Base-by-base conservation (phyloP, 1,284 basidiomycete genomes). In the Trichosporon asahii region DNA sequence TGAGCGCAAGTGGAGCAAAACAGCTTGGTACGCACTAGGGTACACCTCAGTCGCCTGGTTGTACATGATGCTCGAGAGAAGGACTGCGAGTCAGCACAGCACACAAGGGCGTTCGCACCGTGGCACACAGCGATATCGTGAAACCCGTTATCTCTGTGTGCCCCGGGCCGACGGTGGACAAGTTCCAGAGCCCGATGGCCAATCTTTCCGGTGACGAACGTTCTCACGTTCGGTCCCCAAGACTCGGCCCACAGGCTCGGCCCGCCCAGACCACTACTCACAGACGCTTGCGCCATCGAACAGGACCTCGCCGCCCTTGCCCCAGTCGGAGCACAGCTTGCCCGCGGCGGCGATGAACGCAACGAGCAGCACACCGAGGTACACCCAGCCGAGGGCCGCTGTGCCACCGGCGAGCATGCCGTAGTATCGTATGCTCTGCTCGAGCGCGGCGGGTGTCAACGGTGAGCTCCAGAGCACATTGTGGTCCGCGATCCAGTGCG, bases 401-500 rank as follows among this genome's bases (percentile, higher is more conserved):
- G 77, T 74, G 1, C 79, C 79, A 3, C 67, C 23, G 9, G 76
- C 73, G 0, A 82, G 60, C 6, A 78, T 71, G 9, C 80, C 79
- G 65, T 82, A 82, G 74, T 82, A 82, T 18, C 69, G 70, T 46
- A 82, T 79, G 14, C 76, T 76, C 31, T 73, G 65, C 18, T 70
- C 64, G n/a, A 82, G 68, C 9, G 81, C 81, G 31, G 78, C 79
- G 27, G 76, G 40, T 1, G 81, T 82, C 29, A 81, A 65, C 15
- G 81, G 81, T 1, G 73, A 72, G 64, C 77, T 73, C 81, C 81
- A 82, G n/a, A 82, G 75, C 15, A 82, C 78, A 68, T 82, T 79
- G 72, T 82, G 81, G 67, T 82, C 81, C 12, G 78, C 81, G 61
- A 82, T 81, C 81, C 81, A 82, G 72, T 82, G 80, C 12, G 80